Evolutionary conservation across 805 yeast genomes (phyloP).

Genomic region (Metschnikowia arizonensis): DNA sequence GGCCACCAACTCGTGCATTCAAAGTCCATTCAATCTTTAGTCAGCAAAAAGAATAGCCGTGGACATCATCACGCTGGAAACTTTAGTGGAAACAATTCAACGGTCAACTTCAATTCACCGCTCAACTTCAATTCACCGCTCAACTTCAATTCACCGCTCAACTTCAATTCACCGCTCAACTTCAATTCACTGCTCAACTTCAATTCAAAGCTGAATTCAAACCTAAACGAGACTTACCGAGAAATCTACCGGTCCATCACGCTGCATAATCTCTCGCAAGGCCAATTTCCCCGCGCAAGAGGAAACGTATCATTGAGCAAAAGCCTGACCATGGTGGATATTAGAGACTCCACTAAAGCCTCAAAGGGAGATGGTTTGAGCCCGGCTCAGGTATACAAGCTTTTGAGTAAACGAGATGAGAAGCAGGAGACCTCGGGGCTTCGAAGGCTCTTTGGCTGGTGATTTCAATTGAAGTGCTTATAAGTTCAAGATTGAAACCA

Average conservation of each 20-base stretch:
- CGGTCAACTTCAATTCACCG: too few species aligned
- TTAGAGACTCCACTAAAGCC: neutral
- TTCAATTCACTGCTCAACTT: too few species aligned
- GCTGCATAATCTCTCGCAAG: constrained; percentile 27
- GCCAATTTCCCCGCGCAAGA: neutral
- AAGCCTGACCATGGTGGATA: neutral
- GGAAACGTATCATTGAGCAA: neutral
- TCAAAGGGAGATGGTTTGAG: constrained; percentile 13
- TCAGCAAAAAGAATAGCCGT: constrained; percentile 10
- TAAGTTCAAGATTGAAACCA: too few species aligned
- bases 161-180: too few species aligned
- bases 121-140: too few species aligned
- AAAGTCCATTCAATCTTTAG: constrained; percentile 15
- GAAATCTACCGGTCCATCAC: constrained; percentile 37
- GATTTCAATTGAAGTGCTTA: neutral
- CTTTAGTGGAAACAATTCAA: too few species aligned
- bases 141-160: too few species aligned
- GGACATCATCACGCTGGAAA: too few species aligned
- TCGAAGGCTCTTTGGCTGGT: constrained; percentile 39
- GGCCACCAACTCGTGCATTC: constrained; percentile 11
- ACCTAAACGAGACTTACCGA: constrained; percentile 29
- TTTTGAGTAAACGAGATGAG: constrained; percentile 16
- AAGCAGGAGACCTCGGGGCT: constrained; percentile 9
- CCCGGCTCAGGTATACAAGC: constrained; percentile 21
- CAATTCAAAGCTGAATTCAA: constrained; percentile 10